Conservation (phyloP, 2,329 filamentous ascomycete species). For the Colletotrichum liriopes region DNA sequence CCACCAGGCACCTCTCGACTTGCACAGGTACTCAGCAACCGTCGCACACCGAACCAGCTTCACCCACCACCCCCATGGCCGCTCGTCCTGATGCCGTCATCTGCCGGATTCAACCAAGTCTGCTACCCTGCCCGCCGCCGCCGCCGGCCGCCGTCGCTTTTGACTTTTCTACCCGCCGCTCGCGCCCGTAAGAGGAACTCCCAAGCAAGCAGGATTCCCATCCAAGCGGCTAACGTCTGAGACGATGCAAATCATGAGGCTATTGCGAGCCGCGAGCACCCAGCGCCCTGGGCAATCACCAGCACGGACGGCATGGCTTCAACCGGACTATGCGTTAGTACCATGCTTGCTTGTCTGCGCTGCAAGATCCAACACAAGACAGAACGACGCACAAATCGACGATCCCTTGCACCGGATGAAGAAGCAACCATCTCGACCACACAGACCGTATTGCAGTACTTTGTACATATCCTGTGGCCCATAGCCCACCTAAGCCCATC, state of each 20-base stretch:
- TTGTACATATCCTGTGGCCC: background rate
- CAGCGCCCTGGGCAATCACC: conserved; percentile 15
- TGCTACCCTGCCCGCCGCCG: background rate
- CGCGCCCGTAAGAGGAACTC: background rate
- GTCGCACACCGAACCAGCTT: background rate
- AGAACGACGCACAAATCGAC: conserved; percentile 35
- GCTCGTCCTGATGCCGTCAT: conserved; percentile 23
- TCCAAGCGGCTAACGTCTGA: conserved; percentile 19
- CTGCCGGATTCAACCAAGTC: conserved; percentile 3
- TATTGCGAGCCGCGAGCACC: conserved; percentile 16
- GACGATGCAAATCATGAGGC: conserved; percentile 28
- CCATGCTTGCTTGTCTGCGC: conserved; percentile 9
- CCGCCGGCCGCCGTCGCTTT: conserved; percentile 1
- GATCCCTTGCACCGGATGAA: conserved; percentile 23
- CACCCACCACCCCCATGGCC: background rate
- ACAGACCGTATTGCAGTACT: conserved; percentile 5
- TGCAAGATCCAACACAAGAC: conserved; percentile 32
- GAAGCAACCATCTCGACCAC: conserved; percentile 29
- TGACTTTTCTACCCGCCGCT: background rate
- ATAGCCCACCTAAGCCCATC: conserved; percentile 17
- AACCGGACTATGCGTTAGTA: conserved; percentile 33
- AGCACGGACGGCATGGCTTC: conserved; percentile 35
- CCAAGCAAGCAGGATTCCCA: conserved; percentile 7
- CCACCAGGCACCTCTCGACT: background rate
- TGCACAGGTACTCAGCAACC: background rate